Evolutionary conservation across 352 stramenopile genomes (phyloP).

Genomic region (Pythium chondricola): DNA sequence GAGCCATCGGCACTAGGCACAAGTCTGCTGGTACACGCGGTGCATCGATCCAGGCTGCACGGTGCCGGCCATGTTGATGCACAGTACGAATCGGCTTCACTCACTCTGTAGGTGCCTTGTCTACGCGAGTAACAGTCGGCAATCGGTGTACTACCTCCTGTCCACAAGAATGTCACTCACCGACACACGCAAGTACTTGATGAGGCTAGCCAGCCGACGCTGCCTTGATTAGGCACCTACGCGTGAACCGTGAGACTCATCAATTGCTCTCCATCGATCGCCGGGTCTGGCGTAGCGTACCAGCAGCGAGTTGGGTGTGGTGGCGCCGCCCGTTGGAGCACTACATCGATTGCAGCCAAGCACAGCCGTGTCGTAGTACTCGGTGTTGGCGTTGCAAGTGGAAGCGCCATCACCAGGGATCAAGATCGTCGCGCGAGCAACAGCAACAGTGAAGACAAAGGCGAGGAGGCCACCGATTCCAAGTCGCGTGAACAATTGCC

Average conservation of each 20-base stretch:
- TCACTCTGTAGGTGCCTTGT: constrained; percentile 1
- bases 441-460: not conserved
- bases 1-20: constrained; percentile 37
- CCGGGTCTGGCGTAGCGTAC: too few species aligned
- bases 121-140: not conserved
- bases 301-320: constrained; percentile 26
- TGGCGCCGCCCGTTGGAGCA: constrained; percentile 24
- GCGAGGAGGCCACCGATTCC: not conserved
- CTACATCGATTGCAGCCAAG: constrained; percentile 50
- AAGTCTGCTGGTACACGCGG: constrained; percentile 25
- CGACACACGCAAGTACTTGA: constrained; percentile 46
- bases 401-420: constrained; percentile 1
- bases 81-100: constrained; percentile 29
- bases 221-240: too few species aligned
- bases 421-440: constrained; percentile 2
- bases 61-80: constrained; percentile 57
- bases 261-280: too few species aligned
- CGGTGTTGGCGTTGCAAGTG: constrained; percentile 23
- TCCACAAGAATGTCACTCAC: constrained; percentile 14
- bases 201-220: too few species aligned
- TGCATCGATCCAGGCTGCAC: constrained; percentile 42
- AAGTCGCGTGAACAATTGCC: too few species aligned
- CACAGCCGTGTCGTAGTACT: constrained; percentile 57
- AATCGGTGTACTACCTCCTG: too few species aligned
- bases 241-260: too few species aligned